phyloP scores from a whole-genome alignment of 2,329 filamentous ascomycete genomes.

The Epichloe baconii region DNA sequence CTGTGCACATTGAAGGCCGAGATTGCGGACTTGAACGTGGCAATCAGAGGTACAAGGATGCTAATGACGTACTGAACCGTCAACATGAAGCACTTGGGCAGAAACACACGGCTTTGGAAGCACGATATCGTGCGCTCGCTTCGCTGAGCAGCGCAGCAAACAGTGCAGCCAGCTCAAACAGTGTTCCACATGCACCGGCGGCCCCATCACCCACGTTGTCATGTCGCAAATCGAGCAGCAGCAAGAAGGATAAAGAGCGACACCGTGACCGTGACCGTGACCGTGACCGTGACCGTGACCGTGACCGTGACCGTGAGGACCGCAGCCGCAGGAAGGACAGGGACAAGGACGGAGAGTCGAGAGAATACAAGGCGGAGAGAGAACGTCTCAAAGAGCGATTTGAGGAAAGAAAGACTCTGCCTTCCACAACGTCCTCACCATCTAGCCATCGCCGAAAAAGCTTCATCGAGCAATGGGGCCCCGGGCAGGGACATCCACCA shows the following conservation, averaged over 20 bases:
- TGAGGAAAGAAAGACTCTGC: constrained; percentile 17
- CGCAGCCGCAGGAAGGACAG: constrained; percentile 11
- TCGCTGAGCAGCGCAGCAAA: neutral
- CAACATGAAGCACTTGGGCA: constrained; percentile 16
- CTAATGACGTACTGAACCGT: constrained; percentile 5
- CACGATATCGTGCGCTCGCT: constrained; percentile 16
- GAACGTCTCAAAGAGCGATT: constrained; percentile 25
- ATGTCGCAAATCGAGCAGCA: constrained; percentile 16
- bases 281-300: constrained; percentile 13
- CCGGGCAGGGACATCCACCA: constrained; percentile 8
- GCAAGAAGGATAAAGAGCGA: constrained; percentile 8
- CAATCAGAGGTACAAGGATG: constrained; percentile 9
- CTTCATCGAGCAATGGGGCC: constrained; percentile 17
- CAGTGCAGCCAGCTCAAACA: neutral
- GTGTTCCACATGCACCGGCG: constrained; percentile 3
- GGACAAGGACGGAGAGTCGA: constrained; percentile 2
- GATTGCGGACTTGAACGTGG: neutral
- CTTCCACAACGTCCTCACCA: constrained; percentile 3
- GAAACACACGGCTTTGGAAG: constrained; percentile 17
- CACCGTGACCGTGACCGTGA: constrained; percentile 5
- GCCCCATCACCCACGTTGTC: constrained; percentile 13
- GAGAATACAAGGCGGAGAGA: constrained; percentile 18
- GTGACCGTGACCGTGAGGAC: constrained; percentile 15
- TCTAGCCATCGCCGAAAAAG: constrained; percentile 16
- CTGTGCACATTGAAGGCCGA: constrained; percentile 2